These are phyloP conservation scores for Ceratocystis cacaofunesta DNA, from an alignment of 2,329 filamentous ascomycete genomes.

Conservation along the genomic window DNA sequence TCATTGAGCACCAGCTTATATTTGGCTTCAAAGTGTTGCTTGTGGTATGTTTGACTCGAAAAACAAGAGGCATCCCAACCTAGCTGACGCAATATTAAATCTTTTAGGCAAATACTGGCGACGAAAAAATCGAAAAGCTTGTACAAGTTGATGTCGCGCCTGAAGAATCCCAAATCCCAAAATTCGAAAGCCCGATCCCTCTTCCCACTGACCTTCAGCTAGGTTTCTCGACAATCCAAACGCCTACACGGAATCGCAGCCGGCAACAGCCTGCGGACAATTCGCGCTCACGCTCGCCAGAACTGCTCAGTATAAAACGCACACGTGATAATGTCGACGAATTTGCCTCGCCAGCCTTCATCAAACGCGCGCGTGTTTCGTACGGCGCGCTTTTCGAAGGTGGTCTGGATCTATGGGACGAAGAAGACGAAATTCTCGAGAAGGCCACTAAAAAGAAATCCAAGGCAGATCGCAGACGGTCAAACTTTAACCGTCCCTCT, in stretches of 20 bases:
- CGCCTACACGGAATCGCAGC: slow-evolving; percentile 18
- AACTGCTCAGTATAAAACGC: slow-evolving; percentile 15
- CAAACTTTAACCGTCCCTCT: slow-evolving; percentile 38
- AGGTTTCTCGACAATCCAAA: slow-evolving; percentile 17
- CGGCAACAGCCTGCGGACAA: not conserved
- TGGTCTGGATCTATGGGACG: slow-evolving; percentile 54
- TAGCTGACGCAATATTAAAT: not conserved
- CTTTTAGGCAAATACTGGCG: slow-evolving; percentile 9
- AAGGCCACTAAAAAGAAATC: slow-evolving; percentile 41
- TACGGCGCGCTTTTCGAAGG: slow-evolving; percentile 52
- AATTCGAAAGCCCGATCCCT: slow-evolving; percentile 18
- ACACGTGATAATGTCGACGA: slow-evolving; percentile 31
- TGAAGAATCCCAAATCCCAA: slow-evolving; percentile 18
- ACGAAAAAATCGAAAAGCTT: slow-evolving; percentile 24
- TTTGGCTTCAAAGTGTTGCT: slow-evolving; percentile 37
- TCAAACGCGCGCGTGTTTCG: slow-evolving; percentile 55
- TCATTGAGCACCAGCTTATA: slow-evolving; percentile 44
- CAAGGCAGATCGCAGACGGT: slow-evolving; percentile 28
- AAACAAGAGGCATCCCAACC: not conserved
- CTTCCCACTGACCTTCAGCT: slow-evolving; percentile 10
- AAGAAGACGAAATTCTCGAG: slow-evolving; percentile 29
- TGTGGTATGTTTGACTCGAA: slow-evolving; percentile 25
- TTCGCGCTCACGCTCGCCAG: not conserved
- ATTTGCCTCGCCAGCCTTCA: slow-evolving; percentile 66
- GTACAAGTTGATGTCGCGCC: slow-evolving; percentile 36